Conservation (phyloP, 192 early-diverging fungal species). For the Pilaira anomala region DNA sequence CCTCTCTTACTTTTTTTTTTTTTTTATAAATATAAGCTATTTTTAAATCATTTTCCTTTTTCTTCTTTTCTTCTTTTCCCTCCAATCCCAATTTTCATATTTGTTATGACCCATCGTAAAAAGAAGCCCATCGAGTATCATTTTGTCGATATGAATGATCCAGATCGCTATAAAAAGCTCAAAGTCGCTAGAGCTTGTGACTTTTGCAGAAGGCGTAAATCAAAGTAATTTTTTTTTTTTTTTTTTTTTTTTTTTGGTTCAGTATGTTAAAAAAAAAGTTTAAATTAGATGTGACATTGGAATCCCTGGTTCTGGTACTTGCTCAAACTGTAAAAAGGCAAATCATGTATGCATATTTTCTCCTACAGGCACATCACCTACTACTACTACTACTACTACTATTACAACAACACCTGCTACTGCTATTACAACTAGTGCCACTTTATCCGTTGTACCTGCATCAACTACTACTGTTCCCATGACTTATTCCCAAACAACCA, state of each 20-base stretch:
- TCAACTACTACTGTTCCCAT: background rate
- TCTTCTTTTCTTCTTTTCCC: background rate
- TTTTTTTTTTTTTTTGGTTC: constrained; percentile 22
- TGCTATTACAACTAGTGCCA: too few relatives aligned
- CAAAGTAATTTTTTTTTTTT: constrained; percentile 29
- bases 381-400: too few relatives aligned
- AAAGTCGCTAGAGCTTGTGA: constrained; percentile 35
- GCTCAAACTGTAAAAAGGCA: constrained; percentile 18
- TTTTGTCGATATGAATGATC: constrained; percentile 39
- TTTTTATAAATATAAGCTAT: background rate
- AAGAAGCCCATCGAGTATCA: constrained; percentile 27
- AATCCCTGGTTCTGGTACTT: constrained; percentile 26
- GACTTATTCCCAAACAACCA: background rate
- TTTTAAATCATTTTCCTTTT: background rate
- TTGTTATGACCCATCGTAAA: constrained; percentile 12
- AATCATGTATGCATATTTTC: constrained; percentile 13
- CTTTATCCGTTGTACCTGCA: background rate
- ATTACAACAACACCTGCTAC: too few relatives aligned
- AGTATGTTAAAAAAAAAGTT: too few relatives aligned
- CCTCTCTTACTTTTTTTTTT: background rate
- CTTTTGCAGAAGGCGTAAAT: constrained; percentile 36
- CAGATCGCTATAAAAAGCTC: constrained; percentile 31
- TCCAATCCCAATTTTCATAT: background rate
- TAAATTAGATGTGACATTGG: constrained; percentile 20
- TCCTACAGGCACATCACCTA: too few relatives aligned